Evolutionary conservation across 1,139 yeast genomes (phyloP).

Genomic region (Hansenula sp.): DNA sequence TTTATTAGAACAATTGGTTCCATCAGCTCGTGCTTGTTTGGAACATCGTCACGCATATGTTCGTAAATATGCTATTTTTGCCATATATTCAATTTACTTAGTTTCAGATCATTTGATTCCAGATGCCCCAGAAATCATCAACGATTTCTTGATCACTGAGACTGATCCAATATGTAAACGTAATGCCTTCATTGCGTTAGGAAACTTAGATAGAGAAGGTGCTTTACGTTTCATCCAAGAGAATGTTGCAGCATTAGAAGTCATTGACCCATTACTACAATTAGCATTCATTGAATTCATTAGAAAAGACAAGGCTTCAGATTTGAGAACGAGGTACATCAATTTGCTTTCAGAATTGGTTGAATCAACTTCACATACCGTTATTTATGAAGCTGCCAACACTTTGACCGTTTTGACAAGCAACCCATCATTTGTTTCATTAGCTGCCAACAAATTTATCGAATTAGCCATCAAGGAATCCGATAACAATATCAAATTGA

Average conservation of each 20-base stretch:
- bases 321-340: conserved; percentile 67
- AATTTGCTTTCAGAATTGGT: conserved; percentile 69
- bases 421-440: conserved; percentile 60
- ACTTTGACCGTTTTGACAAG: conserved; percentile 73
- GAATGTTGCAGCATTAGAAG: conserved; percentile 55
- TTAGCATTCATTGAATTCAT: conserved; percentile 89
- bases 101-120: conserved; percentile 88
- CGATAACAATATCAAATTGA: conserved; percentile 89
- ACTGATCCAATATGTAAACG: conserved; percentile 93
- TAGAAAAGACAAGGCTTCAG: conserved; percentile 68
- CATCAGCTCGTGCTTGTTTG: conserved; percentile 85
- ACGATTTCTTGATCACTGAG: conserved; percentile 72
- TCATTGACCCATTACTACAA: conserved; percentile 83
- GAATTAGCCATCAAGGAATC: conserved; percentile 89
- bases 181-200: conserved; percentile 88
- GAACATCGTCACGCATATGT: conserved; percentile 98
- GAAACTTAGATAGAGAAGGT: conserved; percentile 77
- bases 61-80: conserved; percentile 93
- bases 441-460: conserved; percentile 80
- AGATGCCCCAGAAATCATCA: conserved; percentile 85
- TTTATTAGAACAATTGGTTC: conserved; percentile 90
- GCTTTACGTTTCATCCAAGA: conserved; percentile 82
- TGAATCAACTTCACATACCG: conserved; percentile 70
- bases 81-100: conserved; percentile 76
- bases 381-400: conserved; percentile 87